Percentiles rank a stretch among this genome's conserved stretches.
Conservation (phyloP, 75 land plant species). For the Picea glauca region DNA sequence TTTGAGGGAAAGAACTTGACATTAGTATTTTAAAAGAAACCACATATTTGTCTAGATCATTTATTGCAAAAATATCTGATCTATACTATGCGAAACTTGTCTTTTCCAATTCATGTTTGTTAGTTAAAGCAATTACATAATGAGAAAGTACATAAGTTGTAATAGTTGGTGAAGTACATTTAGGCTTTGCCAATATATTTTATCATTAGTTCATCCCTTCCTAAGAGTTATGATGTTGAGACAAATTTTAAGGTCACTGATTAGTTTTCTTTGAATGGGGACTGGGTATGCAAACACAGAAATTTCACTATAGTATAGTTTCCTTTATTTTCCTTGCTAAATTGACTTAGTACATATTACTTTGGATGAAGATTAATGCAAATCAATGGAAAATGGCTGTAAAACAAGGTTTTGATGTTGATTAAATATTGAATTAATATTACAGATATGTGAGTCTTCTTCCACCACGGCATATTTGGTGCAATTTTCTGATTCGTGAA, state of each 20-base stretch:
- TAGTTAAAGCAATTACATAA: not conserved
- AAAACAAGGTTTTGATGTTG: not conserved
- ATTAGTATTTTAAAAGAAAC: not conserved
- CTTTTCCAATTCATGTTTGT: no score
- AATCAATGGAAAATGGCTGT: not conserved
- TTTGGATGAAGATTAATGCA: not conserved
- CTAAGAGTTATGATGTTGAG: not conserved
- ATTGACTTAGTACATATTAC: not conserved
- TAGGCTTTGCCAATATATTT: not conserved
- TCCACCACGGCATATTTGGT: conserved; percentile 40
- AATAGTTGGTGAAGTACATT: not conserved
- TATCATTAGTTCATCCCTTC: not conserved
- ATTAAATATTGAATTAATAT: not conserved
- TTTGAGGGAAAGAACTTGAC: no score
- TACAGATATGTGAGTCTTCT: conserved; percentile 61
- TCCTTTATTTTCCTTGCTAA: not conserved
- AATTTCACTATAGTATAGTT: not conserved
- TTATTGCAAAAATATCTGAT: no score
- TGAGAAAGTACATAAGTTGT: not conserved
- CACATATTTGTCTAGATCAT: not conserved
- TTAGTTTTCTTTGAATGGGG: not conserved
- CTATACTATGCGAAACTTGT: no score
- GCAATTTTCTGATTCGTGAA: conserved; percentile 53
- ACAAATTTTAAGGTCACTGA: not conserved
- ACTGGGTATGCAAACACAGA: not conserved